phyloP scores from a whole-genome alignment of 73 alveolate genomes.

The Diophrys appendiculata region DNA sequence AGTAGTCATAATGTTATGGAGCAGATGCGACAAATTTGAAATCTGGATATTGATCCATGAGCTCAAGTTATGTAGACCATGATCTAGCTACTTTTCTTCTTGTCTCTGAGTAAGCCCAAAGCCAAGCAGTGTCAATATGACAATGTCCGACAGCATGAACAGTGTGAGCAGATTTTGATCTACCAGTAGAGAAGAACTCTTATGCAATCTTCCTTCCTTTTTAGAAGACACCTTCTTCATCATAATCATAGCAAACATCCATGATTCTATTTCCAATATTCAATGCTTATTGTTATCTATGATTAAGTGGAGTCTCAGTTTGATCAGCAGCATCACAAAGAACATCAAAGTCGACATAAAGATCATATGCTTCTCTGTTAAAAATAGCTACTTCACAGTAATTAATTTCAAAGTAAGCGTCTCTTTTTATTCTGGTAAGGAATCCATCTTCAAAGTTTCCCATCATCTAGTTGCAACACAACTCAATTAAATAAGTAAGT shows the following conservation, averaged over 20 bases:
- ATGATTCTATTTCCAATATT: constrained; percentile 36
- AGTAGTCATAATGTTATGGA: constrained; percentile 44
- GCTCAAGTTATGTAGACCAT: constrained; percentile 57
- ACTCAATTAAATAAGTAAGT: constrained; percentile 34
- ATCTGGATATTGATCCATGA: constrained; percentile 34
- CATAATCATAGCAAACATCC: constrained; percentile 45
- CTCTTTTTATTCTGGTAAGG: constrained; percentile 28
- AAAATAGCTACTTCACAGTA: constrained; percentile 48
- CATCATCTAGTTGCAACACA: constrained; percentile 61
- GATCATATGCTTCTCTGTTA: constrained; percentile 44
- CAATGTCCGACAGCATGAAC: constrained; percentile 63
- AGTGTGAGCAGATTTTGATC: constrained; percentile 19
- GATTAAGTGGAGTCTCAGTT: constrained; percentile 21
- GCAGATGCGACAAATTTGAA: constrained; percentile 44
- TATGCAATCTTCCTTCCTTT: constrained; percentile 17
- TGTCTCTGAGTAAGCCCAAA: constrained; percentile 66
- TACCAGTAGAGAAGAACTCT: constrained; percentile 23
- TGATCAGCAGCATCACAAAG: constrained; percentile 36
- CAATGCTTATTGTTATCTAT: constrained; percentile 27
- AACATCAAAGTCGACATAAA: constrained; percentile 36
- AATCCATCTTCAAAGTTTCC: constrained; percentile 52
- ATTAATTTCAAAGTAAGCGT: constrained; percentile 15
- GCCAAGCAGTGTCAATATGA: constrained; percentile 71
- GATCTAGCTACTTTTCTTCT: constrained; percentile 56
- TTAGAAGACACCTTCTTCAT: constrained; percentile 20